phyloP scores from a whole-genome alignment of 108 stramenopile genomes.

The Skeletonema menzelii region DNA sequence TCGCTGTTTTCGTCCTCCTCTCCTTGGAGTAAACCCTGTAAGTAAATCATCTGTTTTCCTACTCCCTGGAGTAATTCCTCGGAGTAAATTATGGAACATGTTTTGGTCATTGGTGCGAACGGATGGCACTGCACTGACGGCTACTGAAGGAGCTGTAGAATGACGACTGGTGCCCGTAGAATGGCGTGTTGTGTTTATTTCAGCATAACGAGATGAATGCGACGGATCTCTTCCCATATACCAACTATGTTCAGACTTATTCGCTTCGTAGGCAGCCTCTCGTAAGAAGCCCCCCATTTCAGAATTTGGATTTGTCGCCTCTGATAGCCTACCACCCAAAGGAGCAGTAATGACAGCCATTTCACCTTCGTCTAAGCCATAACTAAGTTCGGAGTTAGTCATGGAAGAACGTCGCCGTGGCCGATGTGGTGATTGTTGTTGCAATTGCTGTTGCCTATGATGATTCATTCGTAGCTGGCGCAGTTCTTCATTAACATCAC shows the following conservation, averaged over 20 bases:
- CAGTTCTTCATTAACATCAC: neutral
- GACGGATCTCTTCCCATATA: neutral
- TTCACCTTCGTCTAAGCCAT: neutral
- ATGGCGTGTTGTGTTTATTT: no score
- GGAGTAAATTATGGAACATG: neutral
- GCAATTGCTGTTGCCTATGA: neutral
- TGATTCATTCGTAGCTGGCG: neutral
- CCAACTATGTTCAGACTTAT: slow-evolving; percentile 1
- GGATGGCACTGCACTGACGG: neutral
- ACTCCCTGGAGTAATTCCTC: neutral
- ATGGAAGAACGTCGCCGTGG: neutral
- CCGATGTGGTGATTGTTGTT: neutral
- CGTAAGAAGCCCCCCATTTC: neutral
- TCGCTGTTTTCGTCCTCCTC: neutral
- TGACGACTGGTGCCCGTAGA: neutral
- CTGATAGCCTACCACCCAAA: neutral
- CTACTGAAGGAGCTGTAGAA: neutral
- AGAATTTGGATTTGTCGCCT: neutral
- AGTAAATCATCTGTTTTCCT: no score
- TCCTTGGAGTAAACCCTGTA: neutral
- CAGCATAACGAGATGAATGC: neutral
- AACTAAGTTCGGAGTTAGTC: neutral
- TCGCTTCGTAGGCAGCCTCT: neutral
- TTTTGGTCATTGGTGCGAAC: neutral
- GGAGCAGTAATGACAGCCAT: neutral